phyloP scores from a whole-genome alignment of 306 rosid species.

The Astragalus membranaceus region DNA sequence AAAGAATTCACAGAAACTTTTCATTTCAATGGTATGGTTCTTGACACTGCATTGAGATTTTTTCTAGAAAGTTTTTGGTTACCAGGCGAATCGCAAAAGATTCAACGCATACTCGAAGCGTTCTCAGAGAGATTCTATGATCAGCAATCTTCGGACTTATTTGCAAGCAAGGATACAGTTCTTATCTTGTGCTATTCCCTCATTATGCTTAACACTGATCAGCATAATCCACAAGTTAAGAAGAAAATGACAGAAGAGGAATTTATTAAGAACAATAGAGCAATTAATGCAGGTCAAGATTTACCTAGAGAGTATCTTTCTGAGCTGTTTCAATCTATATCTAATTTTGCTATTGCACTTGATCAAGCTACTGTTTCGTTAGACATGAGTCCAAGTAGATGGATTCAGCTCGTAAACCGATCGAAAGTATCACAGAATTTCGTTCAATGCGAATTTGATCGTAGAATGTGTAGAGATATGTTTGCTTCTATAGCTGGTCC shows the following conservation, averaged over 20 bases:
- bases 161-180: constrained; percentile 75
- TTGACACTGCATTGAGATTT: constrained; percentile 72
- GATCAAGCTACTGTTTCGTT: constrained; percentile 33
- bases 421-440: constrained; percentile 41
- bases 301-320: constrained; percentile 81
- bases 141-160: constrained; percentile 56
- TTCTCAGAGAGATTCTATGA: constrained; percentile 65
- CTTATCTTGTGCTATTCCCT: constrained; percentile 77
- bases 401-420: constrained; percentile 77
- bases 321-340: constrained; percentile 73
- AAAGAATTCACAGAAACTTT: constrained; percentile 66
- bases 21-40: constrained; percentile 66
- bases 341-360: constrained; percentile 49
- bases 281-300: constrained; percentile 85
- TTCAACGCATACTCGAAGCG: constrained; percentile 73
- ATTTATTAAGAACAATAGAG: constrained; percentile 80
- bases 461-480: constrained; percentile 76
- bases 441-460: constrained; percentile 45
- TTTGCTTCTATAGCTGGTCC: constrained; percentile 94
- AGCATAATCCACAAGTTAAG: constrained; percentile 94
- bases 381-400: constrained; percentile 74
- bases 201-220: constrained; percentile 94
- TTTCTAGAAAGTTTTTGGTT: constrained; percentile 68
- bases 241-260: constrained; percentile 95
- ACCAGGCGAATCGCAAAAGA: constrained; percentile 96